Base-by-base conservation (phyloP, 352 stramenopile genomes). In the Hyaloperonospora brassicae region DNA sequence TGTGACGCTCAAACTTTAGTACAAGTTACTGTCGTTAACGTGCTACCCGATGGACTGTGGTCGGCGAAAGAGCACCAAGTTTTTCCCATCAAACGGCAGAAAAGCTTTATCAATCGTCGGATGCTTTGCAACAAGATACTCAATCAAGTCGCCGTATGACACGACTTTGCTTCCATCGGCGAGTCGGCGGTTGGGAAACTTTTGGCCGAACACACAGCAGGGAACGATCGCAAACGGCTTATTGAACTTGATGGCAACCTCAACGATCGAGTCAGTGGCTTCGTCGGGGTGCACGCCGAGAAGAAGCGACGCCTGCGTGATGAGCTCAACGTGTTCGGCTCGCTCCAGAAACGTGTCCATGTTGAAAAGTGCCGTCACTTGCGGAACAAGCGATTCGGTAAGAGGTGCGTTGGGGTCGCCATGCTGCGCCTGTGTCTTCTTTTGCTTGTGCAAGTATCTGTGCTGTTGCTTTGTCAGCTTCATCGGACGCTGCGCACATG, bases 161-260 rank as follows among this genome's bases (percentile, higher is more conserved):
- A 79, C 45, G 2, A 96, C 87, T 39, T 76, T 71, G 11, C 51
- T 64, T 17, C 72, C 70, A 42, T 83, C 53, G 1, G 66, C 58
- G 10, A 66, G 47, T 40, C 69, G 75, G 6, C 79, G 79, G 21
- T 81, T 42, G 5, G 87, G 88, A 74, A 98, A 98, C 53, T 91
- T 74, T 23, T 86, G 84, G 4, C 84, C 84, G 66, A 97, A 97
- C 11, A 98, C 94, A 60, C 94, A 98, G 57, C 95, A 98, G 0
- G 95, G 95, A n/a, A 98, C 93, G 9, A 98, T 74, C 2, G 94
- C 90, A 70, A 98, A 98, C 0, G 93, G 85, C 53, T 98, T 98
- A 52, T 83, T 62, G 57, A 90, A 86, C 45, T 70, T 47, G 24
- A 98, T 61, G 3, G 94, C 93, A 21, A 91, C 73, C 64, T 98